Conservation (phyloP, 2,329 filamentous ascomycete genomes). For the Stemphylium vesicarium region DNA sequence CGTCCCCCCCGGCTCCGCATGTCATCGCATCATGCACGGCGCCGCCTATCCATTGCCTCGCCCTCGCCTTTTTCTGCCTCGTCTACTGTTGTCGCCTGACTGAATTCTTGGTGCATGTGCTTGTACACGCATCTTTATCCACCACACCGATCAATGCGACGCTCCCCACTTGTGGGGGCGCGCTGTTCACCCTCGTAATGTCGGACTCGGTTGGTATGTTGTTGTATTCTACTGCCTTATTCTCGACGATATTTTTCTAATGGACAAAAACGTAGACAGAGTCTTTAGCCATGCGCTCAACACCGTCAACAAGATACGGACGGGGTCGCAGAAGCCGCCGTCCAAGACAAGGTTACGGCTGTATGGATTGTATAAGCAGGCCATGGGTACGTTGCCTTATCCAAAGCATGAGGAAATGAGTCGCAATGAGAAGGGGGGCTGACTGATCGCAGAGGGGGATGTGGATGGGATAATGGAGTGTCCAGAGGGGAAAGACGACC, state of each 20-base stretch:
- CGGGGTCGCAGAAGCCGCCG: conserved; percentile 86
- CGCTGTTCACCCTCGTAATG: conserved; percentile 39
- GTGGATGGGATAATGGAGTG: conserved; percentile 93
- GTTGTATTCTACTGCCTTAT: neutral
- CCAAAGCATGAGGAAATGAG: neutral
- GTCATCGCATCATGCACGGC: conserved; percentile 17
- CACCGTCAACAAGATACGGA: conserved; percentile 97
- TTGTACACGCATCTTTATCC: neutral
- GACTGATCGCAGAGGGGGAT: conserved; percentile 72
- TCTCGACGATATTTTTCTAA: conserved; percentile 1
- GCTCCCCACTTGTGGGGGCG: conserved; percentile 23
- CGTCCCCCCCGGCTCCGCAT: conserved; percentile 11
- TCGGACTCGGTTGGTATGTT: conserved; percentile 51
- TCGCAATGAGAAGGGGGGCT: conserved; percentile 5
- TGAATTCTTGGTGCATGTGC: conserved; percentile 1
- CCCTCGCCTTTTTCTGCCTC: neutral
- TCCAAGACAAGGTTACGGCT: conserved; percentile 83
- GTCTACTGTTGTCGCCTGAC: conserved; percentile 1
- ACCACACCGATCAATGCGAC: conserved; percentile 17
- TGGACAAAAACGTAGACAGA: conserved; percentile 68
- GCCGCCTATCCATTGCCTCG: neutral
- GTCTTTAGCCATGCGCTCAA: conserved; percentile 99
- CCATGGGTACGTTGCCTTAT: conserved; percentile 68
- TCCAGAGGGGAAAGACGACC: conserved; percentile 62
- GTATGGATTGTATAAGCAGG: conserved; percentile 98